Conservation (phyloP, 2,329 filamentous ascomycete genomes). For the Diaporthe citri region DNA sequence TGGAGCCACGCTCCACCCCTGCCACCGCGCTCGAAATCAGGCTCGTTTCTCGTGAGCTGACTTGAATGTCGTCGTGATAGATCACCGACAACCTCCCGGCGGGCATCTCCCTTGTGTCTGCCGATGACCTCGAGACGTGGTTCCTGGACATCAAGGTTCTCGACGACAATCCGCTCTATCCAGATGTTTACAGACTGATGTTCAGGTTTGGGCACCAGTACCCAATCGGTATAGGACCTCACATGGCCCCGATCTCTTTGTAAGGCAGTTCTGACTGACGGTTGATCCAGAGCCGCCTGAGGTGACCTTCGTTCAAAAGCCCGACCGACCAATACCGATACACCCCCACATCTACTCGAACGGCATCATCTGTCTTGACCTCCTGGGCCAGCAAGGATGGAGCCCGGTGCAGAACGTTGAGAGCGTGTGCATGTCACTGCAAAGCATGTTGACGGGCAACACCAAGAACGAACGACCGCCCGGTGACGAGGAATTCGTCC, state of each 20-base stretch:
- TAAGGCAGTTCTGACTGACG: conserved; percentile 10
- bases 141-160: conserved; percentile 91
- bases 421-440: conserved; percentile 95
- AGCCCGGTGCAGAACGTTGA: conserved; percentile 97
- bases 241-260: not conserved
- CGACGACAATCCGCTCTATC: conserved; percentile 90
- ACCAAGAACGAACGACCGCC: conserved; percentile 90
- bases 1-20: not conserved
- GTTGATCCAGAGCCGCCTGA: conserved; percentile 83
- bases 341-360: conserved; percentile 99
- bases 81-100: conserved; percentile 70
- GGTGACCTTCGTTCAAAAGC: conserved; percentile 83
- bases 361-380: conserved; percentile 96
- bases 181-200: conserved; percentile 82
- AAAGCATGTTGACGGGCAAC: conserved; percentile 98
- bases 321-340: conserved; percentile 82
- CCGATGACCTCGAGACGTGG: conserved; percentile 91
- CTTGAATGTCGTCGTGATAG: conserved; percentile 50
- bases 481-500: conserved; percentile 91
- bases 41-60: conserved; percentile 22
- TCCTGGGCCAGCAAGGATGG: conserved; percentile 91
- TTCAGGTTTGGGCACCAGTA: conserved; percentile 89
- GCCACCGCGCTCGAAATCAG: conserved; percentile 1
- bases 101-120: conserved; percentile 82
- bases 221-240: conserved; percentile 80